Percentiles rank a stretch among this genome's conserved stretches.
Conservation (phyloP, 495 filamentous ascomycete genomes). For the Hyaloscypha variabilis region DNA sequence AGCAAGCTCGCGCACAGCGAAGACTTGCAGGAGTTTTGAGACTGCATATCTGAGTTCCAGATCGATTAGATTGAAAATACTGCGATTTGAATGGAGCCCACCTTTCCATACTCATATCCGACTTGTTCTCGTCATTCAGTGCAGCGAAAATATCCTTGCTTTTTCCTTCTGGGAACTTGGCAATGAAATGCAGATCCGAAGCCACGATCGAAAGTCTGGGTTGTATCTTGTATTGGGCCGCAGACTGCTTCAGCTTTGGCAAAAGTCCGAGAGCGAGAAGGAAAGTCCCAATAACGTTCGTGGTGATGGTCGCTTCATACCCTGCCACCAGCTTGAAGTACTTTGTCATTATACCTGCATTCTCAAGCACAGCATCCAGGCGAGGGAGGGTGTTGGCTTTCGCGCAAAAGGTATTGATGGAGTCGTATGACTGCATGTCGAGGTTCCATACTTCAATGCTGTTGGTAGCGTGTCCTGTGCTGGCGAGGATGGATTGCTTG, state of each 20-base stretch:
- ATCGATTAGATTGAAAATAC: not conserved
- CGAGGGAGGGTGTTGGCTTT: conserved; percentile 3
- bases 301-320: conserved; percentile 17
- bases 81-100: not conserved
- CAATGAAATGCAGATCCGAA: conserved; percentile 25
- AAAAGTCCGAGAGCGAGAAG: conserved; percentile 20
- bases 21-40: conserved; percentile 52
- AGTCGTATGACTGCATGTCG: conserved; percentile 44
- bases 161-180: conserved; percentile 20
- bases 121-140: conserved; percentile 23
- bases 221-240: not conserved
- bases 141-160: conserved; percentile 23
- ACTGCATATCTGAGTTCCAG: conserved; percentile 36
- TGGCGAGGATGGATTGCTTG: conserved; percentile 37
- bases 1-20: conserved; percentile 43
- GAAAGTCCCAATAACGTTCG: conserved; percentile 24
- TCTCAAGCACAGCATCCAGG: conserved; percentile 21
- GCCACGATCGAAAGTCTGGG: conserved; percentile 16
- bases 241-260: conserved; percentile 19
- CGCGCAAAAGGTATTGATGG: conserved; percentile 22
- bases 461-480: conserved; percentile 33
- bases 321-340: conserved; percentile 12
- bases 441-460: conserved; percentile 56
- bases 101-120: conserved; percentile 7
- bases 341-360: conserved; percentile 21